phyloP scores from a whole-genome alignment of 768 basidiomycete species.

The Mycena kentingensis region DNA sequence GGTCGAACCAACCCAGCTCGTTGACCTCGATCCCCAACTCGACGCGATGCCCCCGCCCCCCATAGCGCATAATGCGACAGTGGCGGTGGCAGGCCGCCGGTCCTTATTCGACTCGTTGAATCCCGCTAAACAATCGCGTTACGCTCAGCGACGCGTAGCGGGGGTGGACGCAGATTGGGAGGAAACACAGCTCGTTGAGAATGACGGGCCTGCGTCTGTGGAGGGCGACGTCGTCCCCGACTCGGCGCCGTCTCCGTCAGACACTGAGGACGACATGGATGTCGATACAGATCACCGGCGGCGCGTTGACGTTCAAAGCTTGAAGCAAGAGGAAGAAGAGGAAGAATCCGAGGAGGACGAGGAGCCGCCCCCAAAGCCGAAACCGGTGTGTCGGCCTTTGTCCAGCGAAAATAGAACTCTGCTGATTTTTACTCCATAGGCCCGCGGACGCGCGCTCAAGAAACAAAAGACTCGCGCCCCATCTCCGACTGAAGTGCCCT shows the following conservation, averaged over 20 bases:
- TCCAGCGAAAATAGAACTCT: background rate
- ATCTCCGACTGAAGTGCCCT: constrained; percentile 3
- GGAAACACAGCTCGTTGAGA: constrained; percentile 21
- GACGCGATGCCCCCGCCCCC: constrained; percentile 8
- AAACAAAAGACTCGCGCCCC: constrained; percentile 10
- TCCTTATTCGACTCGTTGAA: constrained; percentile 4
- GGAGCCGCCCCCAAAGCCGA: background rate
- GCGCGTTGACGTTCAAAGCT: background rate
- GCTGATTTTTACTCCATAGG: too few relatives aligned
- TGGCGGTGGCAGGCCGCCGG: background rate
- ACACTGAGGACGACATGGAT: constrained; percentile 23
- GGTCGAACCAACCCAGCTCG: background rate
- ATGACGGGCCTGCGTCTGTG: constrained; percentile 10
- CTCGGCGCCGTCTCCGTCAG: constrained; percentile 57
- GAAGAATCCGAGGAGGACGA: background rate
- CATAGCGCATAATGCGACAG: constrained; percentile 2
- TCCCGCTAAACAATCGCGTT: constrained; percentile 11
- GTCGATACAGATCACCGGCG: constrained; percentile 17
- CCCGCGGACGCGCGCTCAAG: too few relatives aligned
- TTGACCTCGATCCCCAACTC: constrained; percentile 3
- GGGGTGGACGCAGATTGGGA: constrained; percentile 10
- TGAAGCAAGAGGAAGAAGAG: background rate
- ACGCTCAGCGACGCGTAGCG: too few relatives aligned
- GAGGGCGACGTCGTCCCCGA: constrained; percentile 60
- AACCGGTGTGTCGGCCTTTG: background rate